phyloP scores from a whole-genome alignment of 306 rosid species.

The Dryas drummondii region DNA sequence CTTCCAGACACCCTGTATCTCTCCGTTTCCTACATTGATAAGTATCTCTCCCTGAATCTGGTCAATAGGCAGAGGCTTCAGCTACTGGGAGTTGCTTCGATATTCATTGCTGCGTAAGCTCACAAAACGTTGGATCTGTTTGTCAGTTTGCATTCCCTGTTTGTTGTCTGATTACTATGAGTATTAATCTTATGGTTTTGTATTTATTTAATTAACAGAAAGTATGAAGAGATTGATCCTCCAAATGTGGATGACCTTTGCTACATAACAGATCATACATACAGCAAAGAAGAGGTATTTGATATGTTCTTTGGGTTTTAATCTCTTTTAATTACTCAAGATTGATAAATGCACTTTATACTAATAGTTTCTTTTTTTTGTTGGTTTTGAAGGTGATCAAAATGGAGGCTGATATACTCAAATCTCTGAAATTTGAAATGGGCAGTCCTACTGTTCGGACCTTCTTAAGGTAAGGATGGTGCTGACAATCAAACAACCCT shows the following conservation, averaged over 20 bases:
- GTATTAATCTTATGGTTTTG: neutral
- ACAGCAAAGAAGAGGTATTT: conserved; percentile 69
- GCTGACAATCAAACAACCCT: neutral
- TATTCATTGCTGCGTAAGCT: conserved; percentile 87
- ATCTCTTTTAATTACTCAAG: neutral
- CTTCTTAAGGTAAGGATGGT: conserved; percentile 59
- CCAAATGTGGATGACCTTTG: conserved; percentile 75
- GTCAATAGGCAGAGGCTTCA: conserved; percentile 59
- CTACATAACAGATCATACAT: conserved; percentile 74
- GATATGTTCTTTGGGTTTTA: neutral
- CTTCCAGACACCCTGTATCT: conserved; percentile 74
- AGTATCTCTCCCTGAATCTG: conserved; percentile 48
- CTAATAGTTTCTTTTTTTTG: neutral
- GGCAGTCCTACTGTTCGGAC: conserved; percentile 79
- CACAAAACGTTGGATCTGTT: neutral
- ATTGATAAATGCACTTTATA: neutral
- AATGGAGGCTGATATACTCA: conserved; percentile 82
- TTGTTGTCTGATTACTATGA: neutral
- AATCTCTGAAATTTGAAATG: conserved; percentile 72
- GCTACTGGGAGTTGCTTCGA: conserved; percentile 70
- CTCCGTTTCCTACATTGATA: conserved; percentile 60
- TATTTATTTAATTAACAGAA: conserved; percentile 33
- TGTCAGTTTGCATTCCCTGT: neutral
- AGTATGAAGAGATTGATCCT: conserved; percentile 87
- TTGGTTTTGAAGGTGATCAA: conserved; percentile 49